phyloP scores from a whole-genome alignment of 2,329 filamentous ascomycete genomes.

The Zelopaecilomyces penicillatus region DNA sequence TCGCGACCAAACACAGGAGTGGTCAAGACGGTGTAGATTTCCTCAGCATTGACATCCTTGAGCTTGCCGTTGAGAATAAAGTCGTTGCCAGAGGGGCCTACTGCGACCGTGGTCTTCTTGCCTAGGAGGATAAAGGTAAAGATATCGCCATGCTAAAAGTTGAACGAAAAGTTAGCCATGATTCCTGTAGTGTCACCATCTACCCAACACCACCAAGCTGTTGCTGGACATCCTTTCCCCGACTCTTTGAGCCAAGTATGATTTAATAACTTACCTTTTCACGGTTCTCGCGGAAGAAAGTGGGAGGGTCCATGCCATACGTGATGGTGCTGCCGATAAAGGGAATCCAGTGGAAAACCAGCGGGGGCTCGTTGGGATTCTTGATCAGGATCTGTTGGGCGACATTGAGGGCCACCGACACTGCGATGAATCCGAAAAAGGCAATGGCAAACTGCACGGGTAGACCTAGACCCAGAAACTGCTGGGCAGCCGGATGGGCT shows the following conservation, averaged over 20 bases:
- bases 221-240: too few relatives aligned
- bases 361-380: conserved; percentile 71
- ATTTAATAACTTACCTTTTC: conserved; percentile 53
- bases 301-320: conserved; percentile 90
- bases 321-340: conserved; percentile 83
- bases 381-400: conserved; percentile 69
- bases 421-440: conserved; percentile 34
- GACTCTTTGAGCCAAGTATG: too few relatives aligned
- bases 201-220: too few relatives aligned
- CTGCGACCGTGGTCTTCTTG: conserved; percentile 79
- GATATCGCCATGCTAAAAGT: conserved; percentile 67
- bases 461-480: conserved; percentile 39
- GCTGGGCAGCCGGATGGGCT: conserved; percentile 40
- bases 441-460: conserved; percentile 39
- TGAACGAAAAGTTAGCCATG: conserved; percentile 17
- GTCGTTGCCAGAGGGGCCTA: conserved; percentile 77
- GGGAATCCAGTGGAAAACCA: conserved; percentile 76
- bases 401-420: conserved; percentile 69
- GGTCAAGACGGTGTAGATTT: conserved; percentile 74
- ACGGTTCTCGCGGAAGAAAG: conserved; percentile 70
- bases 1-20: conserved; percentile 70
- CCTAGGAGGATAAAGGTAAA: conserved; percentile 86
- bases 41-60: conserved; percentile 82
- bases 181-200: too few relatives aligned
- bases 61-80: conserved; percentile 89